Base-by-base conservation (phyloP, 441 rosid genomes). In the Eugenia klotzschiana region DNA sequence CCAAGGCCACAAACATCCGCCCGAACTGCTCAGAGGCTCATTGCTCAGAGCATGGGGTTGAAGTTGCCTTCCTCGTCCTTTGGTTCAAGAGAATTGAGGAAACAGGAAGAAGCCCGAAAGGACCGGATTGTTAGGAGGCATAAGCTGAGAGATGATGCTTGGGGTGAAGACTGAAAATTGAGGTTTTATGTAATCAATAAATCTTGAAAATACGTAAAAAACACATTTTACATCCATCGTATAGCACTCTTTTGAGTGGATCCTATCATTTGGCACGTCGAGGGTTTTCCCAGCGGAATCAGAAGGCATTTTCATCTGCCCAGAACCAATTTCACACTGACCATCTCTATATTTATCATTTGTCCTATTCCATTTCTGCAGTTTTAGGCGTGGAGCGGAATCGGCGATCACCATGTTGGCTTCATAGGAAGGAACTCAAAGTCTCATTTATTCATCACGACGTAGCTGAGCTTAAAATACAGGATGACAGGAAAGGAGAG, bases 31-130 rank as follows among this genome's bases (percentile, higher is more conserved):
- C 95, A 93, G 87, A 89, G 98, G 90, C 85, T 96, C 83, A 96
- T 96, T 82, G 98, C 99, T 54, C 97, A 95, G 79, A 93, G 93
- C 85, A 95, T 95, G 94, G 98, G 98, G 83, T 72, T 93, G 91
- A 95, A 94, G 88, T 79, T 96, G 85, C 95, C 96, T 8, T 79
- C 91, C 27, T 55, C 91, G 13, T 84, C 89, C 55, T 93, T 91
- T 53, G 94, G 94, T 26, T 91, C 97, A 23, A 88, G 86, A 84
- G 98, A 95, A 84, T 88, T 91, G 58, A 92, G 89, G 89, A 88
- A 83, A 83, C 98, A 93, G 89, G 99, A 96, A 90, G 97, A 92
- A 89, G 95, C 96, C 58, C 89, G 99, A 82, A 93, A 90, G 85
- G 93, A 89, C 50, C 91, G 98, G 20, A 96, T 96, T 46, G 88